These are phyloP conservation scores for Thermothielavioides terrestris DNA, from an alignment of 495 filamentous ascomycete genomes.

Conservation along the genomic window DNA sequence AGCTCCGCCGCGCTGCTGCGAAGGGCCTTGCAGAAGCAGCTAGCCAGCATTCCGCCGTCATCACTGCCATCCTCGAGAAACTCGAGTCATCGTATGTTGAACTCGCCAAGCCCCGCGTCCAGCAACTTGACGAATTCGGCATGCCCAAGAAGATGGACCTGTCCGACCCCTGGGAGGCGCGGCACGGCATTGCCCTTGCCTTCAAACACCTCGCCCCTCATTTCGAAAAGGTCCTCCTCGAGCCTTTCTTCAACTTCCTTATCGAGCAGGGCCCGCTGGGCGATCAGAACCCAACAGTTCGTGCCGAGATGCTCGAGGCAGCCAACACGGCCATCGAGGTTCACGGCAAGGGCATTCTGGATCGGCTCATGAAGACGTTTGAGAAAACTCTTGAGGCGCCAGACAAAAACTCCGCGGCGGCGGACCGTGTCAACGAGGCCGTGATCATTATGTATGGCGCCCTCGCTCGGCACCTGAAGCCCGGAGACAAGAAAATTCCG, in stretches of 20 bases:
- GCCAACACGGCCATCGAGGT: slow-evolving; percentile 70
- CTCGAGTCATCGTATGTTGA: slow-evolving; percentile 63
- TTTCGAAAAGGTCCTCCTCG: slow-evolving; percentile 60
- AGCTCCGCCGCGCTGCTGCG: slow-evolving; percentile 76
- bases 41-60: slow-evolving; percentile 40
- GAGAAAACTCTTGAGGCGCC: slow-evolving; percentile 75
- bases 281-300: slow-evolving; percentile 66
- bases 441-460: slow-evolving; percentile 96
- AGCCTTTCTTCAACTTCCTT: slow-evolving; percentile 71
- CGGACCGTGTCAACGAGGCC: slow-evolving; percentile 87
- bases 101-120: slow-evolving; percentile 69
- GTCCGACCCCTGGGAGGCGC: slow-evolving; percentile 78
- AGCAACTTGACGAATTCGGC: slow-evolving; percentile 81
- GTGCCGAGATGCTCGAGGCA: slow-evolving; percentile 88
- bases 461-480: slow-evolving; percentile 74
- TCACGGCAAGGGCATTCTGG: slow-evolving; percentile 71
- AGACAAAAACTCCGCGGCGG: slow-evolving; percentile 65
- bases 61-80: slow-evolving; percentile 46
- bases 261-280: slow-evolving; percentile 77
- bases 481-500: slow-evolving; percentile 74
- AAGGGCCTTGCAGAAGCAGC: slow-evolving; percentile 69
- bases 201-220: slow-evolving; percentile 67
- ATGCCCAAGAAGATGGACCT: slow-evolving; percentile 82
- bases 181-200: slow-evolving; percentile 79
- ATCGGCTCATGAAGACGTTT: slow-evolving; percentile 85